Evolutionary conservation across 441 rosid genomes (phyloP), one percentile per base, ranked within the genome.

Genomic region (Populus hybrid): DNA sequence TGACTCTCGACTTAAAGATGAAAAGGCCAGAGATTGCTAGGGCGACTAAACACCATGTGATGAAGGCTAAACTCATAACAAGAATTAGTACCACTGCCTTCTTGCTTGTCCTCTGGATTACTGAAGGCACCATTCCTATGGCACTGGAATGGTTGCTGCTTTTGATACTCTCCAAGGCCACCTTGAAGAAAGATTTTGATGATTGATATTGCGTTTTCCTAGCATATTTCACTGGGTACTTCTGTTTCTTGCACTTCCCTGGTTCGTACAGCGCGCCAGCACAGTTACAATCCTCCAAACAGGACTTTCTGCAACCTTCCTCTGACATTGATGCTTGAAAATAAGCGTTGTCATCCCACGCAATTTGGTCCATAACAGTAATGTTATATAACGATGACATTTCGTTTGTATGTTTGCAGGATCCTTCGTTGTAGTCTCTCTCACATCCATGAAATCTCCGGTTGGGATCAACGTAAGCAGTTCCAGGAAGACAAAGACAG

Each of bases 211-310:
- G 0, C 32, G 20, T 2, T 77, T 78, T 68, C 76, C 63, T 76
- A 16, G 86, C 85, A 32, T 63, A 86, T 71, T 77, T 79, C 42
- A 84, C 73, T 35, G 88, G 87, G 2, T 83, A 81, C 78, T 73
- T 80, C 40, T 77, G 83, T 78, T 75, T 79, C 26, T 10, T 71
- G 82, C 91, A 85, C 0, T 10, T 0, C n/a, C 79, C 72, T 1
- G 2, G 4, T 0, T 6, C 6, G 75, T 67, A 88, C 0, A 78
- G 10, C 0, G 82, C 91, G 3, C 71, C 86, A 50, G 83, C 85
- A 26, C 89, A 85, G 35, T 82, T 76, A 21, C 85, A 88, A 46
- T 88, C 85, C 34, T 64, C 64, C 69, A 73, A 46, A 35, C 87
- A 82, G 42, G 84, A 83, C 36, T 68, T 36, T 28, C 10, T 10